These are phyloP conservation scores for Corniculantispora saksenae DNA, from an alignment of 2,329 filamentous ascomycete species.

Conservation along the genomic window DNA sequence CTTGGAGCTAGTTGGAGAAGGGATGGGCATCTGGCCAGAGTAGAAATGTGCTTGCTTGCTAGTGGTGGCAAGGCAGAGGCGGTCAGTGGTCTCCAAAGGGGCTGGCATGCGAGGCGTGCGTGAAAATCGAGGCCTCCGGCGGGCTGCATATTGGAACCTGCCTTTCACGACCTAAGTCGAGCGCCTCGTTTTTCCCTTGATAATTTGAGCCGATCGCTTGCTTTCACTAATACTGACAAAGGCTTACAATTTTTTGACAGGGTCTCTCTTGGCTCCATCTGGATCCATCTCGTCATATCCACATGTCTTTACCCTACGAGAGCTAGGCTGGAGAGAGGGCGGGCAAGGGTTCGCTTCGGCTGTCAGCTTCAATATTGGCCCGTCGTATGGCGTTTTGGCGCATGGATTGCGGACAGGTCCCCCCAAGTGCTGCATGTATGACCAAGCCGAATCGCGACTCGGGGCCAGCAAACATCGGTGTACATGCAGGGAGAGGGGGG, in stretches of 20 bases:
- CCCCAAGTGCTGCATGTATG: too few relatives aligned
- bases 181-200: constrained; percentile 2
- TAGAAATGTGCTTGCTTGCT: neutral
- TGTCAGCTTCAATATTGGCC: constrained; percentile 4
- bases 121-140: neutral
- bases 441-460: constrained; percentile 1
- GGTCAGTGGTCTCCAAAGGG: neutral
- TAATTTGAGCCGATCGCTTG: neutral
- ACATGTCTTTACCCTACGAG: neutral
- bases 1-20: neutral
- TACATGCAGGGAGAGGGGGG: neutral
- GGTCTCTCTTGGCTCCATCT: constrained; percentile 15
- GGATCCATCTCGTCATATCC: constrained; percentile 11
- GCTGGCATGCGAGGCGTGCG: neutral
- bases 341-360: constrained; percentile 2
- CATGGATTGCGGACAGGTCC: neutral
- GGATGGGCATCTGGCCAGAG: neutral
- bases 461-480: neutral
- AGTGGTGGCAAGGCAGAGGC: neutral
- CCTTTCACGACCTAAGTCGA: neutral
- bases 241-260: constrained; percentile 1
- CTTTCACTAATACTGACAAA: neutral
- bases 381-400: neutral
- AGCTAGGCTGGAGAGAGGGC: neutral
- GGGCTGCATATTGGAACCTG: neutral